These are phyloP conservation scores for Trametes sanguinea DNA, from an alignment of 768 basidiomycete genomes.

Conservation along the genomic window DNA sequence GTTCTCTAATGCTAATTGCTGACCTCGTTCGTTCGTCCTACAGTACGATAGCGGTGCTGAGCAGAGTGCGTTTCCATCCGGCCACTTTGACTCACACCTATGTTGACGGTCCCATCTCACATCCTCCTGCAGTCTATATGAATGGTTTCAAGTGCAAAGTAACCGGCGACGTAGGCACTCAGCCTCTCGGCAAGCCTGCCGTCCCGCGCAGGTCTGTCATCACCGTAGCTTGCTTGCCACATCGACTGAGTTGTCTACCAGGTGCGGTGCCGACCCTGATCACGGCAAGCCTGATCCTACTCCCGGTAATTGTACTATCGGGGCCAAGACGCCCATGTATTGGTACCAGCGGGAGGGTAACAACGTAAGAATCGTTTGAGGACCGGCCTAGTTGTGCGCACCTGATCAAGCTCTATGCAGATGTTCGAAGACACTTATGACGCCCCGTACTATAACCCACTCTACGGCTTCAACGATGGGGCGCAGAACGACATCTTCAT, in stretches of 20 bases:
- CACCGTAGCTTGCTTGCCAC: background rate
- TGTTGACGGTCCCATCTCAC: background rate
- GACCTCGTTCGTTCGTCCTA: background rate
- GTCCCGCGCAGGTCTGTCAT: conserved; percentile 34
- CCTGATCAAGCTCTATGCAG: conserved; percentile 16
- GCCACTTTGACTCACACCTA: background rate
- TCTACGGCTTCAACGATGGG: conserved; percentile 46
- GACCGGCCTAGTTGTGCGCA: background rate
- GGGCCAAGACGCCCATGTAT: conserved; percentile 42
- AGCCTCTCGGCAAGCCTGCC: conserved; percentile 35
- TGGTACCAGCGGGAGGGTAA: conserved; percentile 43
- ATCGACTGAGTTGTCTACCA: background rate
- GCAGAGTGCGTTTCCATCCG: conserved; percentile 35
- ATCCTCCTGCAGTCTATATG: conserved; percentile 36
- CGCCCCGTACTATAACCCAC: conserved; percentile 39
- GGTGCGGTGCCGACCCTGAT: conserved; percentile 38
- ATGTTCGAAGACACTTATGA: conserved; percentile 35
- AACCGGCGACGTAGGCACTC: conserved; percentile 31
- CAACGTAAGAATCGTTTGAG: conserved; percentile 35
- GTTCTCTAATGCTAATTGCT: background rate
- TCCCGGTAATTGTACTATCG: conserved; percentile 41
- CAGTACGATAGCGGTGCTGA: conserved; percentile 37
- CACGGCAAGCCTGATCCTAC: conserved; percentile 22
- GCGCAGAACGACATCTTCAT: conserved; percentile 47
- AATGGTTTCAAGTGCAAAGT: conserved; percentile 45